Percentiles rank a stretch among this genome's conserved stretches.
Conservation (phyloP, 1,284 basidiomycete genomes). For the Rhizoctonia solani region DNA sequence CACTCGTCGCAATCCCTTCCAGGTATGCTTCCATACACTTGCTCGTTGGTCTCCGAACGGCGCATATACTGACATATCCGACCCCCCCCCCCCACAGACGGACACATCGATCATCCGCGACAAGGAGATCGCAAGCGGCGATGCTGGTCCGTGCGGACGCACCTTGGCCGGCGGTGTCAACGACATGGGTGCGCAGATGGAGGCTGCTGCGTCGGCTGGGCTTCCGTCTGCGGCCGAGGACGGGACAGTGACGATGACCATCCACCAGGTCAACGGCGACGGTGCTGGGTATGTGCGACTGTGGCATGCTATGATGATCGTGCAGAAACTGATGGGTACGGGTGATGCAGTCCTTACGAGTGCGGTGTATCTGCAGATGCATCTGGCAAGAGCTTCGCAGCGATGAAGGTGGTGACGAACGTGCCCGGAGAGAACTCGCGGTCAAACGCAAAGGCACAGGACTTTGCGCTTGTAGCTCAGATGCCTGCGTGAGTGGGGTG, state of each 20-base stretch:
- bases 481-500: slow-evolving; percentile 35
- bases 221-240: slow-evolving; percentile 39
- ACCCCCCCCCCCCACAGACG: background rate
- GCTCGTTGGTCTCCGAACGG: too few species aligned
- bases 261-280: slow-evolving; percentile 43
- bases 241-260: slow-evolving; percentile 41
- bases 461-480: slow-evolving; percentile 39
- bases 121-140: slow-evolving; percentile 38
- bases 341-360: slow-evolving; percentile 38
- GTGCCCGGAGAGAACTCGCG: too few species aligned
- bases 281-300: slow-evolving; percentile 40
- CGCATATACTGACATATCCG: background rate
- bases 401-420: too few species aligned
- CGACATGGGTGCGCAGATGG: slow-evolving; percentile 38
- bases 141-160: too few species aligned
- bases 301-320: background rate
- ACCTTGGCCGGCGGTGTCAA: too few species aligned
- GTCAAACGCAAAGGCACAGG: too few species aligned
- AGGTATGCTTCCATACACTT: slow-evolving; percentile 24
- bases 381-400: too few species aligned
- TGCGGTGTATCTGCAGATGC: slow-evolving; percentile 41
- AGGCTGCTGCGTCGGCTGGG: slow-evolving; percentile 39
- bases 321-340: background rate
- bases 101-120: slow-evolving; percentile 41
- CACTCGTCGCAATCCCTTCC: slow-evolving; percentile 39